Evolutionary conservation across 148 eudicot genomes (phyloP), one percentile per base, ranked within the genome.

Genomic region (Hydrangea macrophylla): DNA sequence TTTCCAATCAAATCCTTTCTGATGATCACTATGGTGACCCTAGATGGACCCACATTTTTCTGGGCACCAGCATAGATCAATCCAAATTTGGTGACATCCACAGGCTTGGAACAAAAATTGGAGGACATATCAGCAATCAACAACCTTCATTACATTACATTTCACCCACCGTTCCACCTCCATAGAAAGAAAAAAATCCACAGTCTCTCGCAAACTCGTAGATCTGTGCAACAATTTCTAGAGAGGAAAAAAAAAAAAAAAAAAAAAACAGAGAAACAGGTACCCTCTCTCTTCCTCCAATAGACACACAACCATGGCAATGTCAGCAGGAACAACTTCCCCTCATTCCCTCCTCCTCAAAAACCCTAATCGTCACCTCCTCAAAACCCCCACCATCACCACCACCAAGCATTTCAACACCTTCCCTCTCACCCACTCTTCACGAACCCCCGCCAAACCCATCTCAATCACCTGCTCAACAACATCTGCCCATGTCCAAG

Each of bases 41-140:
- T 97, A 20, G 99, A 79, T 0, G 99, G 99, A 0, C 99, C 99
- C 0, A 94, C 90, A 65, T 94, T 94, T 60, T 94, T 94, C 85
- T 94, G 99, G 0, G 97, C 99, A 54, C 99, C 99, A 0, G 99
- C 96, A 62, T 94, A 94, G 54, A 94, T 91, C 17, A 88, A 20
- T 1, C 93, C 99, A 53, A 94, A 94, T 27, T 85, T 87, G 3
- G 58, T 24, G 17, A 94, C 97, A 62, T 94, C 97, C 10, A 94
- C 97, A 0, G 93, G 93, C 67, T 94, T 94, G 0, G 99, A 94
- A 64, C 99, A 94, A 61, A 94, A 94, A 75, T 94, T 94, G 0
- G 93, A 87, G 0, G 97, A 91, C 99, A 94, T 94, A 54, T 94
- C 99, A 24, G 99, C 99, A 1, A 94, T 76, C 45, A 94, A 61